Percentiles rank a stretch among this genome's conserved stretches.
phyloP scores from a whole-genome alignment of 148 eudicot species.

The Camellia japonica region DNA sequence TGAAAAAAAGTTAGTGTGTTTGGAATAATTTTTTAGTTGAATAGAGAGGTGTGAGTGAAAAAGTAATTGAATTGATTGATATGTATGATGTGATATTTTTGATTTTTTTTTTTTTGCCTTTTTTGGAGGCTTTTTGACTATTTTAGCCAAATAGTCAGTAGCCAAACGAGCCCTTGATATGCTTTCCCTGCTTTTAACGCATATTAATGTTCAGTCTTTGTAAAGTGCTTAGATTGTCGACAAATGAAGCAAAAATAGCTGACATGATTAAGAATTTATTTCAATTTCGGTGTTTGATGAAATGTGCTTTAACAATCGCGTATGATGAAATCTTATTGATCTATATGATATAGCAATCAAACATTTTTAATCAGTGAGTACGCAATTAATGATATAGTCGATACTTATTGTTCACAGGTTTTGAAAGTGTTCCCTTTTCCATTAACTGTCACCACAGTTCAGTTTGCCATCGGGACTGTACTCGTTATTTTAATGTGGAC shows the following conservation, averaged over 20 bases:
- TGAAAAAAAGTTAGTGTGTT: no score
- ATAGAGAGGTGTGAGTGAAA: no score
- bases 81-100: no score
- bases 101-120: not conserved
- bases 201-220: not conserved
- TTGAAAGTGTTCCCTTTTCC: constrained; percentile 78
- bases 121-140: not conserved
- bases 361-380: not conserved
- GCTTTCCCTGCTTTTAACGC: not conserved
- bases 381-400: not conserved
- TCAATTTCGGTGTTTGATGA: not conserved
- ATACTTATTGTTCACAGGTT: constrained; percentile 48
- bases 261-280: not conserved
- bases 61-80: no score
- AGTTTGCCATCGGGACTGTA: constrained; percentile 79
- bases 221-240: not conserved
- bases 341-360: not conserved
- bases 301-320: not conserved
- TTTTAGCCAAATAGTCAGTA: not conserved
- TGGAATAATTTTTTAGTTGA: no score
- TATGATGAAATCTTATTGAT: constrained; percentile 3
- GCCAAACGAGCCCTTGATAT: not conserved
- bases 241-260: not conserved
- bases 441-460: constrained; percentile 62
- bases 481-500: constrained; percentile 80